Base-by-base conservation (phyloP, 2,329 filamentous ascomycete species). In the Ophiostoma sp. region DNA sequence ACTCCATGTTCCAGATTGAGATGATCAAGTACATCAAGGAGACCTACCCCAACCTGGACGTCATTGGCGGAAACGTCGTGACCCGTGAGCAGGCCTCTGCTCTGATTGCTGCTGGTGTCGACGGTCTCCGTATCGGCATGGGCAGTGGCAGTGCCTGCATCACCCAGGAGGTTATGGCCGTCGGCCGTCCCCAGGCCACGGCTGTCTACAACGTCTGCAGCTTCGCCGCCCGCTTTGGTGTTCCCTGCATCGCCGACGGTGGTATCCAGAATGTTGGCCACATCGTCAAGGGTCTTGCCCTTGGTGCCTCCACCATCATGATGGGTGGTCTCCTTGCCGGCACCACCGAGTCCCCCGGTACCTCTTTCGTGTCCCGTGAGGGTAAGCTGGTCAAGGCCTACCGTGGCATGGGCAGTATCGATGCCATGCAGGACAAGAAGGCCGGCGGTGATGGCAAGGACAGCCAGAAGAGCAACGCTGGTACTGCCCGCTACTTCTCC, bases 371-470 rank as follows among this genome's bases (percentile, higher is more conserved):
- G 76, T 96, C 92, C 77, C 90, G 92, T 72, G 94, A 98, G 82
- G 95, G 95, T 74, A 96, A 98, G 86, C 89, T 99, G 69, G 94
- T 99, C 81, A 99, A 99, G 87, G 94, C 95, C 57, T 99, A 99
- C 86, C 92, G 95, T 81, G 95, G 95, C 72, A 99, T 99, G 95
- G 95, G 95, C 75, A 94, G 90, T 81, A 99, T 99, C 79, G 95
- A 97, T 77, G 95, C 95, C 75, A 99, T 99, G 95, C 94, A 98
- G 83, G 94, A 98, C 83, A 97, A 95, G 88, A 97, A 97, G 86
- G 93, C 94, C 13, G 93, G 91, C 70, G 85, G 81, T 72, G 90
- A 90, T 74, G 83, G 84, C 77, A 91, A 88, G 80, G 87, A 93
- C 78, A 87, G 84, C 80, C 89, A 90, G 80, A 87, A 90, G 82